Base-by-base conservation (phyloP, 1,139 yeast species). In the Hemisphaericaspora subhashii region DNA sequence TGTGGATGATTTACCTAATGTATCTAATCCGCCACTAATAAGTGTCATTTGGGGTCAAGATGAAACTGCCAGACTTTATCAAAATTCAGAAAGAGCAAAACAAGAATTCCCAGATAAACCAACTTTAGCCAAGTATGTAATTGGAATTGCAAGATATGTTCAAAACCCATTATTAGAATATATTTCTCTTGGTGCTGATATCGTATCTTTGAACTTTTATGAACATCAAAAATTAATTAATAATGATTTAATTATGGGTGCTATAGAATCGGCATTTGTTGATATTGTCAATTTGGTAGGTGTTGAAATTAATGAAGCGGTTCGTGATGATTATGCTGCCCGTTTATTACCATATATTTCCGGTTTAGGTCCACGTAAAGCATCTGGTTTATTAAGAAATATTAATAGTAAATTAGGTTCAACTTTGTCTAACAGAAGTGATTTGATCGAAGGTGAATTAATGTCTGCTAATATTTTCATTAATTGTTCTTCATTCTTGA, bases 321-420 rank as follows among this genome's bases (percentile, higher is more conserved):
- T 87, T 8, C 73, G 89, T 45, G 86, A 84, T 42, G 70, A 81
- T 1, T 86, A 87, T 52, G 63, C 80, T 46, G 87, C 95, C 0
- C 78, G 79, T 38, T 62, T 81, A 38, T 68, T 92, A 45, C 94
- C 82, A 28, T 94, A 76, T 57, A 78, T 92, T 40, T 79, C 95
- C 13, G 99, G 99, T 24, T 73, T 92, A 43, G 99, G 99, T 34
- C 95, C 96, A 33, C 83, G 98, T 68, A 92, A 92, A 59, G 94
- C 98, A 0, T 77, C 87, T 21, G 95, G 95, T 33, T 73, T 94
- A 47, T 62, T 90, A 34, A 87, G 90, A 59, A 86, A 87, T 31
- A 81, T 92, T 47, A 88, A 86, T 54, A 71, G 84, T 45, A 82
- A 74, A 57, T 54, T 72, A 34, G 95, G 83, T 24, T 86, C 80